phyloP scores from a whole-genome alignment of 2,329 filamentous ascomycete species.

The Aaosphaeria pasadenensis region DNA sequence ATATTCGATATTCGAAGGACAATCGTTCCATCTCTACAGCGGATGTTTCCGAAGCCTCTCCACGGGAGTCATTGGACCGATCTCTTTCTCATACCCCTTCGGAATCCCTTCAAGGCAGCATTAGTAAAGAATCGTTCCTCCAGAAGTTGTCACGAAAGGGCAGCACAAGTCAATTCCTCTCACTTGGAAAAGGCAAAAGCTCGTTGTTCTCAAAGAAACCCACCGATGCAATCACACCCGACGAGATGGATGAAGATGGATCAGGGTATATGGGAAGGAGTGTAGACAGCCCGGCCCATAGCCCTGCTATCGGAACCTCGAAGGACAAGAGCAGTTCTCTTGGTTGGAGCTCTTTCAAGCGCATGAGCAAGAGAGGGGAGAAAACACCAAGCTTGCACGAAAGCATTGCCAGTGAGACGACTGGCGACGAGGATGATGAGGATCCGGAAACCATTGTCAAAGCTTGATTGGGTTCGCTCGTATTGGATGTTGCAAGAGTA shows the following conservation, averaged over 20 bases:
- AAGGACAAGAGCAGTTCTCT: constrained; percentile 39
- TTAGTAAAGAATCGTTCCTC: constrained; percentile 48
- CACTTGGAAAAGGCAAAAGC: constrained; percentile 37
- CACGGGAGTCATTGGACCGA: constrained; percentile 41
- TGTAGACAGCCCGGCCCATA: constrained; percentile 28
- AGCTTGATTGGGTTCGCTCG: not conserved
- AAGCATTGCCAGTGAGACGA: constrained; percentile 42
- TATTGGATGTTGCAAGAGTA: too few species aligned
- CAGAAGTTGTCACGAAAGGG: constrained; percentile 49
- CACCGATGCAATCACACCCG: constrained; percentile 34
- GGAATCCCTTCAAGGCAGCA: constrained; percentile 20
- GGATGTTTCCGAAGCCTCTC: constrained; percentile 31
- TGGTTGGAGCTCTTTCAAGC: constrained; percentile 45
- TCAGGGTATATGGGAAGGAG: constrained; percentile 19
- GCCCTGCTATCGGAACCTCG: constrained; percentile 35
- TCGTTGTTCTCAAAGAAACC: constrained; percentile 31
- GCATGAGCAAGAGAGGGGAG: constrained; percentile 39
- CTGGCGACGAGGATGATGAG: constrained; percentile 34
- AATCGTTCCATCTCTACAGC: constrained; percentile 43
- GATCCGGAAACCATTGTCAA: constrained; percentile 8
- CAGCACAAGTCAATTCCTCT: constrained; percentile 45
- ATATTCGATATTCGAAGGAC: constrained; percentile 41
- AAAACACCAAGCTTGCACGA: constrained; percentile 48
- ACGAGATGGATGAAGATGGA: constrained; percentile 39
- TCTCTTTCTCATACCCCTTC: constrained; percentile 36